phyloP scores from a whole-genome alignment of 306 rosid species.

The Gastrolobium villosum region DNA sequence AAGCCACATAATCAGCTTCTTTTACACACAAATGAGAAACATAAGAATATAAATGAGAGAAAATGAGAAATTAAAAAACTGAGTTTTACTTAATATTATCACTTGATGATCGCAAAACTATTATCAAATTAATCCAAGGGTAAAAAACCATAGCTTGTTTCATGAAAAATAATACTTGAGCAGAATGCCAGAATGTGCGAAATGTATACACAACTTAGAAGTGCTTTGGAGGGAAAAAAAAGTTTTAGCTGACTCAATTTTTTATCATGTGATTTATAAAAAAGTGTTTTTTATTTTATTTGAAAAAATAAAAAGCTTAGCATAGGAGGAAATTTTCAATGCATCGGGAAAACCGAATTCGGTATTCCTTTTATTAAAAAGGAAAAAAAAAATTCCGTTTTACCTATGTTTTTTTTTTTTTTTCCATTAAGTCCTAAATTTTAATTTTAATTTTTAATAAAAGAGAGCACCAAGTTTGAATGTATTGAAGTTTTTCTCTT shows the following conservation, averaged over 20 bases:
- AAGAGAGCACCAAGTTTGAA: too few relatives aligned
- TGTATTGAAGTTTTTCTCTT: background rate
- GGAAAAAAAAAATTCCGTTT: too few relatives aligned
- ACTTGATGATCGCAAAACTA: background rate
- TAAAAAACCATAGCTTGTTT: background rate
- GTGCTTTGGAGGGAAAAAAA: background rate
- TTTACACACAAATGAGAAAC: too few relatives aligned
- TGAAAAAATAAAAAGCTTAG: too few relatives aligned
- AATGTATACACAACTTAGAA: background rate
- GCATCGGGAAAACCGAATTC: too few relatives aligned
- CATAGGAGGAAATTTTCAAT: too few relatives aligned
- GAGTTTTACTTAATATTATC: background rate
- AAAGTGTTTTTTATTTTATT: too few relatives aligned
- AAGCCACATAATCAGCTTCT: background rate
- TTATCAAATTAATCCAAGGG: background rate
- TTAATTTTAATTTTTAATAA: too few relatives aligned
- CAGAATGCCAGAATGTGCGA: slow-evolving; percentile 2
- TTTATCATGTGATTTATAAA: background rate
- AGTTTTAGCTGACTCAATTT: background rate
- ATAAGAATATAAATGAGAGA: background rate
- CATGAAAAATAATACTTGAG: background rate
- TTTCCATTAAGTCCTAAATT: too few relatives aligned
- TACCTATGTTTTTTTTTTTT: too few relatives aligned
- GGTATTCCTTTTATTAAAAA: too few relatives aligned
- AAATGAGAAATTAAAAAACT: background rate